These are phyloP conservation scores for Tuber microsphaerosporum DNA, from an alignment of 495 filamentous ascomycete genomes.

Conservation along the genomic window DNA sequence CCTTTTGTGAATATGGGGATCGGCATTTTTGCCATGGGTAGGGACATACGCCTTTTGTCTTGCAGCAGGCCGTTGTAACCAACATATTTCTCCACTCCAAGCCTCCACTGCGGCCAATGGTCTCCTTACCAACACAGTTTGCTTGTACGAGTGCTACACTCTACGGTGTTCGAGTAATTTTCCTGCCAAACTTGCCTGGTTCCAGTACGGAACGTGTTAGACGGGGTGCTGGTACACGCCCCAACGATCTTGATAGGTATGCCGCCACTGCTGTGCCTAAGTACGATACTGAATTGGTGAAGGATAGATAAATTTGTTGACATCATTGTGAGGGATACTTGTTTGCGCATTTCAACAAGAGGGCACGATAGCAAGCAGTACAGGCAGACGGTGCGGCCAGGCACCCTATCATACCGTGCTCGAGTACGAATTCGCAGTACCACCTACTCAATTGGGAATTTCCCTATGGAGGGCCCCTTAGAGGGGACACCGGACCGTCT, in stretches of 20 bases:
- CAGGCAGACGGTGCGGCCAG: not conserved
- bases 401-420: not conserved
- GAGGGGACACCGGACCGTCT: not conserved
- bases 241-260: not conserved
- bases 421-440: not conserved
- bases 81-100: not conserved
- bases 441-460: not conserved
- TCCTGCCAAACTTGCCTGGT: not conserved
- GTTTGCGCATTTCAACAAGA: not conserved
- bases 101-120: too few relatives aligned
- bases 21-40: too few relatives aligned
- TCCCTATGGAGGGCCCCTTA: not conserved
- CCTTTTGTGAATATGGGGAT: too few relatives aligned
- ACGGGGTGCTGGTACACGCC: not conserved
- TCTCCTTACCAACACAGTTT: not conserved
- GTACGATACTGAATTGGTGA: not conserved
- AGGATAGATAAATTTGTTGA: not conserved
- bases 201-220: not conserved
- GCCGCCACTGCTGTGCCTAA: not conserved
- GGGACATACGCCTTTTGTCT: too few relatives aligned
- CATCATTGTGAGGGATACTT: not conserved
- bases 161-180: not conserved
- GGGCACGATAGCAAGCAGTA: not conserved
- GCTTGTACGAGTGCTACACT: not conserved
- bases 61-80: too few relatives aligned